Percentiles rank a stretch among this genome's conserved stretches.
These are phyloP conservation scores for Polychaeton citri DNA, from an alignment of 2,329 filamentous ascomycete species.

Conservation along the genomic window DNA sequence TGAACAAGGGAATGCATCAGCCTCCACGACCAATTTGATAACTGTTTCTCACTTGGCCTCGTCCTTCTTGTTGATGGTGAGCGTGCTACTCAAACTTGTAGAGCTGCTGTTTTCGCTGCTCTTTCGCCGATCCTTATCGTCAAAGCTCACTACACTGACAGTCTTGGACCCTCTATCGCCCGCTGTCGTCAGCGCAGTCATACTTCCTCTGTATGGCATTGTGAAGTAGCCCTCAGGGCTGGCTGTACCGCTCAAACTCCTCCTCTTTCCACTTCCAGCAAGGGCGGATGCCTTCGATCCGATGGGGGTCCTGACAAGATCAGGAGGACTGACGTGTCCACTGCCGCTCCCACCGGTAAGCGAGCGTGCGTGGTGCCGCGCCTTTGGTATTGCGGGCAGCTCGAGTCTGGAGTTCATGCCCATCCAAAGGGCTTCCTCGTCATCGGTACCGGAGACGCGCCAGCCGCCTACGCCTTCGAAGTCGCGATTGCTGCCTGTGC, in stretches of 20 bases:
- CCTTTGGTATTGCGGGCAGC: constrained; percentile 15
- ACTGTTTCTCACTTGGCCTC: not conserved
- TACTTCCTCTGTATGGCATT: constrained; percentile 4
- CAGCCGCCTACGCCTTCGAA: constrained; percentile 32
- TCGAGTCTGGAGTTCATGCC: constrained; percentile 29
- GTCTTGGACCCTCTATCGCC: not conserved
- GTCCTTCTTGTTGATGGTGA: not conserved
- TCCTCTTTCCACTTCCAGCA: constrained; percentile 1
- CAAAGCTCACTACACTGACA: not conserved
- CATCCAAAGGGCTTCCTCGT: constrained; percentile 31
- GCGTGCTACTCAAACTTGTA: not conserved
- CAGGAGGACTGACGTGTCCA: constrained; percentile 23
- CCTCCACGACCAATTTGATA: too few species aligned
- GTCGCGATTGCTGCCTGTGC: constrained; percentile 20
- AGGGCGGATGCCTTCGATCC: not conserved
- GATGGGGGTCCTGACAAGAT: constrained; percentile 21
- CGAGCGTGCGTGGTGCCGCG: constrained; percentile 17
- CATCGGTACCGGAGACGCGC: constrained; percentile 20
- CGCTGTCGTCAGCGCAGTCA: not conserved
- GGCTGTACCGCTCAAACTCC: constrained; percentile 7
- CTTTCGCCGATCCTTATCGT: not conserved
- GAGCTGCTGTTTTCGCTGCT: not conserved
- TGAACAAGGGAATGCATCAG: too few species aligned
- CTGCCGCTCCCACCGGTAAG: constrained; percentile 19
- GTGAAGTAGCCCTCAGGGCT: constrained; percentile 16